Conservation (phyloP, 78 protist genomes). For the Cyanophora paradoxa region DNA sequence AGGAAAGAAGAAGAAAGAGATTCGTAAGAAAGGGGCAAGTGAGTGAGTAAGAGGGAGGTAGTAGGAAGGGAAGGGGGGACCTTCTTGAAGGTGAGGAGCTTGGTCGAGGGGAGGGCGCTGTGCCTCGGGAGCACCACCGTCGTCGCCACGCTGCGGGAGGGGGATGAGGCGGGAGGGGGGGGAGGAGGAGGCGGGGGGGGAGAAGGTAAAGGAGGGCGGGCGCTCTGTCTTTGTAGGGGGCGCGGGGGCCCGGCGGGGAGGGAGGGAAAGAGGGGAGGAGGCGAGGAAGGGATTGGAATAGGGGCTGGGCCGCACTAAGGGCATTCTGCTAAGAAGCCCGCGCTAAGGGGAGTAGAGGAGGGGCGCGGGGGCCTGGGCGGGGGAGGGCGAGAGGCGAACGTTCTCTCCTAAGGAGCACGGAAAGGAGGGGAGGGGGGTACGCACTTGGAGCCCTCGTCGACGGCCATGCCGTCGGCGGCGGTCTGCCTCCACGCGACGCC, state of each 20-base stretch:
- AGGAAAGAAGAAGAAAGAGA: no score
- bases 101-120: slow-evolving; percentile 29
- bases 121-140: slow-evolving; percentile 1
- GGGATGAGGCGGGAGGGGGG: neutral
- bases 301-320: no score
- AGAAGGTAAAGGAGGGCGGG: neutral
- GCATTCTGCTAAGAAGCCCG: no score
- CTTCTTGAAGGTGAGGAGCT: slow-evolving; percentile 52
- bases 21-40: neutral
- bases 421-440: neutral
- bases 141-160: no score
- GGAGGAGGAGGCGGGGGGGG: neutral
- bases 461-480: slow-evolving; percentile 12
- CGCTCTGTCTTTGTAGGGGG: neutral
- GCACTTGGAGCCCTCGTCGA: neutral
- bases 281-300: no score
- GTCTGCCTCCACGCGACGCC: slow-evolving; percentile 27
- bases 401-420: no score
- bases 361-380: neutral
- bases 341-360: slow-evolving; percentile 27
- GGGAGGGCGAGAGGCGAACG: no score
- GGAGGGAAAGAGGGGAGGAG: no score
- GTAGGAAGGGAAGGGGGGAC: no score
- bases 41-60: neutral
- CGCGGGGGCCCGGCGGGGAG: no score